Conservation (phyloP, 768 basidiomycete species). For the Paxillus rubicundulus region DNA sequence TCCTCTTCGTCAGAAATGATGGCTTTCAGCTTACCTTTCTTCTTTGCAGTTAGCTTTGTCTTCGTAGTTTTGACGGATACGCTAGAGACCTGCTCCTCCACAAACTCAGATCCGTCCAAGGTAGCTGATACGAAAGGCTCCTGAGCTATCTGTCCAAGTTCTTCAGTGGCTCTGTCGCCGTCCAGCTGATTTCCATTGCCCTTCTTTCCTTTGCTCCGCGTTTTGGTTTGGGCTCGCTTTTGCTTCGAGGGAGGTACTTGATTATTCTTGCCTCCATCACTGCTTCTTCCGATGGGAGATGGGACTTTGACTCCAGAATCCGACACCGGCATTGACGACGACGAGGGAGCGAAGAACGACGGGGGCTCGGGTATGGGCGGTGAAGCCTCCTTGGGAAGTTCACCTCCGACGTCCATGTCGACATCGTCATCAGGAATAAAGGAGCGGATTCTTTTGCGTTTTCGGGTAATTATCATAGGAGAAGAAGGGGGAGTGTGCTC, state of each 20-base stretch:
- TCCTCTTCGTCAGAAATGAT: slow-evolving; percentile 25
- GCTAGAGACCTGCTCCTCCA: background rate
- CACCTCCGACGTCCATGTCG: slow-evolving; percentile 13
- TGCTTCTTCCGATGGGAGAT: slow-evolving; percentile 5
- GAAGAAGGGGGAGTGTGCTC: slow-evolving; percentile 25
- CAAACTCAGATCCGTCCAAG: slow-evolving; percentile 1
- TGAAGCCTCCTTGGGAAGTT: background rate
- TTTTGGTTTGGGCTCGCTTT: slow-evolving; percentile 22
- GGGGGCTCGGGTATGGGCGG: slow-evolving; percentile 31
- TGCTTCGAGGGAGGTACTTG: slow-evolving; percentile 11
- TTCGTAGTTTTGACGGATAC: slow-evolving; percentile 12
- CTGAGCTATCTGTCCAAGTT: slow-evolving; percentile 1
- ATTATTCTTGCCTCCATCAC: slow-evolving; percentile 11
- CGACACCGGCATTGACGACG: slow-evolving; percentile 32
- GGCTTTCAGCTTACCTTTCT: slow-evolving; percentile 31
- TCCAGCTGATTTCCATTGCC: slow-evolving; percentile 29
- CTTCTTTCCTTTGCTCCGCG: slow-evolving; percentile 22
- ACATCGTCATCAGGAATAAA: slow-evolving; percentile 10
- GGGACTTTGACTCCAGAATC: slow-evolving; percentile 30
- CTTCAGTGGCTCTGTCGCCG: slow-evolving; percentile 11
- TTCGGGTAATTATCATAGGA: slow-evolving; percentile 19
- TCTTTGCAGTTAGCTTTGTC: slow-evolving; percentile 15
- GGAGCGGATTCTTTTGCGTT: slow-evolving; percentile 24
- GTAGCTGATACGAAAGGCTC: background rate
- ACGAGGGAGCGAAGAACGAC: slow-evolving; percentile 47